These are phyloP conservation scores for Heteromeles arbutifolia DNA, from an alignment of 306 rosid species.

Conservation along the genomic window DNA sequence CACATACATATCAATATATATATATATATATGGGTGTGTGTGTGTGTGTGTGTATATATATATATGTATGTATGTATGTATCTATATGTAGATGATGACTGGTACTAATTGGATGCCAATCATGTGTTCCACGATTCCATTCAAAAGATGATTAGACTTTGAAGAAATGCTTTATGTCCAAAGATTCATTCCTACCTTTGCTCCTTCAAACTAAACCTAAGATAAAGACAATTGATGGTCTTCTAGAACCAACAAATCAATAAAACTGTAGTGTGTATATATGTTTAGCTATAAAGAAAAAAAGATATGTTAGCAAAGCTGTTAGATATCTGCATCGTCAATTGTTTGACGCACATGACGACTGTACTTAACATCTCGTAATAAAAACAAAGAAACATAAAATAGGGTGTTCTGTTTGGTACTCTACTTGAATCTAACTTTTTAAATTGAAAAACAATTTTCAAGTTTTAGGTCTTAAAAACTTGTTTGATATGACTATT, in stretches of 20 bases:
- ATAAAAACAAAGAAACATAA: not conserved
- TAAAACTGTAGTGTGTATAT: not conserved
- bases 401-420: no score
- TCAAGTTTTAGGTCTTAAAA: no score
- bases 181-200: not conserved
- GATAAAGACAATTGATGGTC: not conserved
- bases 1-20: no score
- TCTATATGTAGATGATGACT: not conserved
- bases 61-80: no score
- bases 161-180: not conserved
- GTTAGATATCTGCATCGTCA: no score
- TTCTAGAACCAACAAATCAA: not conserved
- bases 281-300: not conserved
- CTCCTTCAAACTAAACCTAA: not conserved
- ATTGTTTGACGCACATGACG: not conserved
- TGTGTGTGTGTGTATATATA: no score
- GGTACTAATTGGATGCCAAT: not conserved
- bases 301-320: not conserved
- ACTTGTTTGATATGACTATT: no score
- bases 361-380: no score
- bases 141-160: not conserved
- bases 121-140: not conserved
- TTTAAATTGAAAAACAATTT: no score
- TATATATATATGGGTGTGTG: no score
- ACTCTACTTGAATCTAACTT: accelerated